Evolutionary conservation across 23 red algal species (phyloP), one percentile per base, ranked within the genome.

Genomic region (Rhodosorus marinus): DNA sequence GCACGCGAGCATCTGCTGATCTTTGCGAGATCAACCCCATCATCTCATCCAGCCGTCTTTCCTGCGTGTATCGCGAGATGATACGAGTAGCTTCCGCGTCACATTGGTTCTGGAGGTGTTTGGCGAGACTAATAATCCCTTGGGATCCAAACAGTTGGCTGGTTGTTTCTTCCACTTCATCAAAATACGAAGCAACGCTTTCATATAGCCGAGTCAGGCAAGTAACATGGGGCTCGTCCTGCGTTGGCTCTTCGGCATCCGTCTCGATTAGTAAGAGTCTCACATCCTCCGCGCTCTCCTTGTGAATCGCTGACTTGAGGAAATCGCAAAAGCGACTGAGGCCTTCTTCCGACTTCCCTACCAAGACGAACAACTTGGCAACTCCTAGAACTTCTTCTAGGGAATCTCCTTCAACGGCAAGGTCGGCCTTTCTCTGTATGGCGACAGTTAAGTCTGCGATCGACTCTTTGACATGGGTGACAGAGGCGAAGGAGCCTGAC

Each of bases 121-220:
- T 31, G 3, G 74, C 51, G 17, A 92, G 20, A 20, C 24, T 19
- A n/a, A 53, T 42, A 19, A 75, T 11, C 24, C 43, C 51, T 20
- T 33, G 32, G 9, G 21, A 15, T 21, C 64, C 75, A 35, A 74
- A 79, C 2, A 62, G 14, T 8, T 29, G 33, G 5, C 61, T 22
- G 14, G 69, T 28, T 29, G 20, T 38, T 0, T 30, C 38, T 29
- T 60, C 49, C 28, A 54, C 52, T 31, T 92, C 83, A 54, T 71
- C 62, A 33, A 60, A 58, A 57, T 48, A 64, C 28, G 72, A 64
- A 28, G 83, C 83, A 51, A 92, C 64, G 41, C 29, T 30, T 33
- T 92, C 83, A 73, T 72, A 92, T 6, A 92, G 62, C 3, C 69
- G 73, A n/a, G 83, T 76, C 1, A 92, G 24, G 6, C 41, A 62